A percentile compares a stretch with the other conserved stretches of the same genome.
Evolutionary conservation across 352 stramenopile species (phyloP).

Genomic region (Saprolegnia parasitica): DNA sequence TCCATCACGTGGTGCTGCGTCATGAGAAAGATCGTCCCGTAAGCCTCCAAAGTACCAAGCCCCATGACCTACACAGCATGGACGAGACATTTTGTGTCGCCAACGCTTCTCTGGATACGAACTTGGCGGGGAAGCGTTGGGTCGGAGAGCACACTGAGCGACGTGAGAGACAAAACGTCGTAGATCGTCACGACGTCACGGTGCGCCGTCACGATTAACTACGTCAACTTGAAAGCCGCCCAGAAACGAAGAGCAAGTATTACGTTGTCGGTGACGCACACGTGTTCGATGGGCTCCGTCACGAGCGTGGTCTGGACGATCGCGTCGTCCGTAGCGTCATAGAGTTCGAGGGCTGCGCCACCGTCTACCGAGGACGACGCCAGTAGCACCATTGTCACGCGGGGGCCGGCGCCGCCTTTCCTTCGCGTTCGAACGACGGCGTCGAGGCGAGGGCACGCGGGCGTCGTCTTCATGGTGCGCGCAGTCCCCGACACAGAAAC

Average conservation of each 20-base stretch:
- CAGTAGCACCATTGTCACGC: not conserved
- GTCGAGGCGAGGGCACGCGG: not conserved
- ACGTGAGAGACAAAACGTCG: not conserved
- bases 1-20: not conserved
- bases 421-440: not conserved
- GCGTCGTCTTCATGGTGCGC: not conserved
- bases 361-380: not conserved
- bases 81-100: no score
- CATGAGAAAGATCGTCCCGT: not conserved
- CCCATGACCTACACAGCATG: not conserved
- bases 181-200: not conserved
- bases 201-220: not conserved
- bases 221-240: not conserved
- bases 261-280: not conserved
- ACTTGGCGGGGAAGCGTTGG: not conserved
- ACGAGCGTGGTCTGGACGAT: not conserved
- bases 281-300: not conserved
- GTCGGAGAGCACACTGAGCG: not conserved
- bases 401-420: not conserved
- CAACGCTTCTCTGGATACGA: no score
- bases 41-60: not conserved
- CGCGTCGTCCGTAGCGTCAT: not conserved
- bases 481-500: not conserved
- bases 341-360: not conserved
- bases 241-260: not conserved